These are phyloP conservation scores for Pulveroboletus sp. DNA, from an alignment of 768 basidiomycete species.

Conservation along the genomic window DNA sequence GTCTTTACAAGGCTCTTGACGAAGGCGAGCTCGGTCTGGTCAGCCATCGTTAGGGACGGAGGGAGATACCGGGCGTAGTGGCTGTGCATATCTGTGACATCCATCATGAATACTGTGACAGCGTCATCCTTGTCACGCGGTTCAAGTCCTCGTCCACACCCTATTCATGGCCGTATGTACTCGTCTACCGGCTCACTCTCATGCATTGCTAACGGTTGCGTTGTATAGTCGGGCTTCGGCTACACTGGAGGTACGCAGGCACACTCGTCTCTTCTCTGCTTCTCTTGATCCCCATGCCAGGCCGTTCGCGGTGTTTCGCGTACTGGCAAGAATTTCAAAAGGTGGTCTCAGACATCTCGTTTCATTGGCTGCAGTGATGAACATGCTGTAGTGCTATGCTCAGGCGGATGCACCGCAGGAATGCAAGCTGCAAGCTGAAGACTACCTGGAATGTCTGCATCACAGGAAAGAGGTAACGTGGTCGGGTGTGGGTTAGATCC, in stretches of 20 bases:
- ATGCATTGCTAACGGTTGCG: slow-evolving; percentile 9
- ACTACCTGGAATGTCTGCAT: slow-evolving; percentile 91
- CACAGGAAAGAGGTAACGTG: slow-evolving; percentile 75
- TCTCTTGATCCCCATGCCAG: slow-evolving; percentile 34
- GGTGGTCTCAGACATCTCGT: slow-evolving; percentile 29
- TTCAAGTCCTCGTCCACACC: not conserved
- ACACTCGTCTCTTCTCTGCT: not conserved
- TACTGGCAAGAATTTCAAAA: slow-evolving; percentile 91
- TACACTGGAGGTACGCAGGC: slow-evolving; percentile 52
- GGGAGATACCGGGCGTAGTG: not conserved
- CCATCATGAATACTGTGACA: slow-evolving; percentile 17
- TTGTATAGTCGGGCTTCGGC: slow-evolving; percentile 56
- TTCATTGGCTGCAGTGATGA: slow-evolving; percentile 8
- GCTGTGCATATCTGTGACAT: slow-evolving; percentile 20
- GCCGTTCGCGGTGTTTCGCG: slow-evolving; percentile 80
- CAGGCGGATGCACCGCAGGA: slow-evolving; percentile 67
- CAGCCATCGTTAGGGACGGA: slow-evolving; percentile 38
- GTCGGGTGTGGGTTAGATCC: not conserved
- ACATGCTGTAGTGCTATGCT: slow-evolving; percentile 68
- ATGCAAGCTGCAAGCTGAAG: slow-evolving; percentile 69
- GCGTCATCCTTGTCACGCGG: not conserved
- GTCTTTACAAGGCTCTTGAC: slow-evolving; percentile 61
- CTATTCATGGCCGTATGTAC: slow-evolving; percentile 37
- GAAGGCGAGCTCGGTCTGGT: slow-evolving; percentile 56
- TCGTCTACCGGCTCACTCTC: not conserved